These are phyloP conservation scores for Rhizopogon roseolus DNA, from an alignment of 768 basidiomycete genomes.

Conservation along the genomic window DNA sequence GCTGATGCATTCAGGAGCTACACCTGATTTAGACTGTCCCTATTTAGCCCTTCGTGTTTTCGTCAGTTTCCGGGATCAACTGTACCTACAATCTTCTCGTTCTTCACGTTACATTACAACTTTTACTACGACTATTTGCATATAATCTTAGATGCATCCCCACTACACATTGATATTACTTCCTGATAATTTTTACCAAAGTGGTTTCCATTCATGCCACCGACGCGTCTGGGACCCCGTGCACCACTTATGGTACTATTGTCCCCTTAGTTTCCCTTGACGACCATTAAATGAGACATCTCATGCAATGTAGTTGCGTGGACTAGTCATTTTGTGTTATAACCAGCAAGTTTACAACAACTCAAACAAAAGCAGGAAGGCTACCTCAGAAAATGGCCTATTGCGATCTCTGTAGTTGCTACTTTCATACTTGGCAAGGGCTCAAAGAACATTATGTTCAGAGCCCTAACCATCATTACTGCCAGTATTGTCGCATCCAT, in stretches of 20 bases:
- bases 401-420: conserved; percentile 38
- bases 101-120: not conserved
- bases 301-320: not conserved
- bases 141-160: too few relatives aligned
- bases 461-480: conserved; percentile 45
- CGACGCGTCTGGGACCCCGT: conserved; percentile 28
- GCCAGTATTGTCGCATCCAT: conserved; percentile 44
- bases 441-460: conserved; percentile 51
- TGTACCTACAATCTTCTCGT: not conserved
- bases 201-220: not conserved
- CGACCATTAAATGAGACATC: not conserved
- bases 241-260: conserved; percentile 1
- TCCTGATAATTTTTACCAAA: too few relatives aligned
- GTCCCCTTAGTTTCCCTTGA: not conserved
- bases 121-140: not conserved
- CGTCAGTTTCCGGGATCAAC: not conserved
- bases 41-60: too few relatives aligned
- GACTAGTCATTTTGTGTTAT: not conserved
- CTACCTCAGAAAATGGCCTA: conserved; percentile 24
- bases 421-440: conserved; percentile 35
- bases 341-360: not conserved
- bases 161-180: too few relatives aligned
- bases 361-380: not conserved
- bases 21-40: not conserved
- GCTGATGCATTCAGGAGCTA: not conserved